Percentiles rank a stretch among this genome's conserved stretches.
Conservation (phyloP, 768 basidiomycete genomes). For the Podaxis pistillaris region DNA sequence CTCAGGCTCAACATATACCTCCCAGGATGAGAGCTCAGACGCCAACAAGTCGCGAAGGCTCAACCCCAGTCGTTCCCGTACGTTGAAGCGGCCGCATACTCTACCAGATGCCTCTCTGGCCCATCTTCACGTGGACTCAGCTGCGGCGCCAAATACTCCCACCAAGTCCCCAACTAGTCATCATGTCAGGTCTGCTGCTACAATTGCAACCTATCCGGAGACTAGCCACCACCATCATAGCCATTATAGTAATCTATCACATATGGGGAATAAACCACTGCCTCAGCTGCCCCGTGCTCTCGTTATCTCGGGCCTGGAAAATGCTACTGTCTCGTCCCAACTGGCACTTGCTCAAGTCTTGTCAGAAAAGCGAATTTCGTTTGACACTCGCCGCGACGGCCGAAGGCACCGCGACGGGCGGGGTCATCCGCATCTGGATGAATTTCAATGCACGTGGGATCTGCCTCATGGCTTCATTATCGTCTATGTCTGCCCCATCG, state of each 20-base stretch:
- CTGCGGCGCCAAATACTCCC: neutral
- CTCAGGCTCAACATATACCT: constrained; percentile 18
- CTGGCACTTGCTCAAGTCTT: constrained; percentile 54
- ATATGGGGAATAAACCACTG: constrained; percentile 36
- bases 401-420: constrained; percentile 17
- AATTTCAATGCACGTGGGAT: constrained; percentile 42
- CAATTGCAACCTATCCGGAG: neutral
- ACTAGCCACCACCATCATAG: constrained; percentile 15
- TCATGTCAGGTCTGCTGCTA: neutral
- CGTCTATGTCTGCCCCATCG: constrained; percentile 69
- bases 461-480: constrained; percentile 70
- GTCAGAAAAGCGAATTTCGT: constrained; percentile 45
- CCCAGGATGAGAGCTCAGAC: constrained; percentile 23
- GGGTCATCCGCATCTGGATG: constrained; percentile 29
- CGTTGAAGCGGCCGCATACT: constrained; percentile 14
- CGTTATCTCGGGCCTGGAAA: constrained; percentile 71
- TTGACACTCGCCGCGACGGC: constrained; percentile 33
- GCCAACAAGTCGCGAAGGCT: constrained; percentile 15
- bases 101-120: neutral
- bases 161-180: constrained; percentile 1
- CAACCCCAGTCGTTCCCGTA: constrained; percentile 11
- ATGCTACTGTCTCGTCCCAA: constrained; percentile 53
- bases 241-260: constrained; percentile 19
- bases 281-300: constrained; percentile 54
- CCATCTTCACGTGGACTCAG: neutral